Conservation (phyloP, 305 asterid species). For the Solanum chacoense region DNA sequence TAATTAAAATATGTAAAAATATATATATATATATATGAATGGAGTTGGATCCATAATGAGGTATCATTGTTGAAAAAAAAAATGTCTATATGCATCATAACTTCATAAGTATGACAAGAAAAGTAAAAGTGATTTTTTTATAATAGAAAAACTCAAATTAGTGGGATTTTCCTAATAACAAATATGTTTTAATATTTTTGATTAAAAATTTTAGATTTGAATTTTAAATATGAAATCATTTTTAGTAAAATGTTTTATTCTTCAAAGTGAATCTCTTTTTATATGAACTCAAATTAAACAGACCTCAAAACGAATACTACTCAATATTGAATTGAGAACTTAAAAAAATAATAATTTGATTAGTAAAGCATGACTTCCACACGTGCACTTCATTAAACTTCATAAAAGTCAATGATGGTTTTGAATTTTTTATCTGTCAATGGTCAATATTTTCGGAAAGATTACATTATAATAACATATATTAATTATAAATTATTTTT, state of each 20-base stretch:
- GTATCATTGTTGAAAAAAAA: background rate
- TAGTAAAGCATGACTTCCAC: constrained; percentile 18
- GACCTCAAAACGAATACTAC: background rate
- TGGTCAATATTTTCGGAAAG: constrained; percentile 7
- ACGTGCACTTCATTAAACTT: constrained; percentile 35
- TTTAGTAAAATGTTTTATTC: background rate
- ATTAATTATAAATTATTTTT: background rate
- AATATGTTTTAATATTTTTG: background rate
- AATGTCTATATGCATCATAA: background rate
- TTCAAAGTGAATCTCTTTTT: background rate
- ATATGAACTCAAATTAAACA: background rate
- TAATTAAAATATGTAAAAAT: background rate
- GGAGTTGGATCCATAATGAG: background rate
- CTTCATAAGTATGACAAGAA: background rate
- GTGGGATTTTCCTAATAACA: constrained; percentile 5
- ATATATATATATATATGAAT: background rate
- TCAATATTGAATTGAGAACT: background rate
- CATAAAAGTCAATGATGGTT: background rate
- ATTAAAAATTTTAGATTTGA: background rate
- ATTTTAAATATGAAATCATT: background rate
- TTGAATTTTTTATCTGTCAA: background rate
- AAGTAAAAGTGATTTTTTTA: background rate
- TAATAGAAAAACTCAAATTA: constrained; percentile 17
- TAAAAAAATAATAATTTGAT: background rate
- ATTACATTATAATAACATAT: background rate